Evolutionary conservation across 371 early-diverging fungal genomes (phyloP), one percentile per base, ranked within the genome.

Genomic region (Batrachochytrium dendrobatidis): DNA sequence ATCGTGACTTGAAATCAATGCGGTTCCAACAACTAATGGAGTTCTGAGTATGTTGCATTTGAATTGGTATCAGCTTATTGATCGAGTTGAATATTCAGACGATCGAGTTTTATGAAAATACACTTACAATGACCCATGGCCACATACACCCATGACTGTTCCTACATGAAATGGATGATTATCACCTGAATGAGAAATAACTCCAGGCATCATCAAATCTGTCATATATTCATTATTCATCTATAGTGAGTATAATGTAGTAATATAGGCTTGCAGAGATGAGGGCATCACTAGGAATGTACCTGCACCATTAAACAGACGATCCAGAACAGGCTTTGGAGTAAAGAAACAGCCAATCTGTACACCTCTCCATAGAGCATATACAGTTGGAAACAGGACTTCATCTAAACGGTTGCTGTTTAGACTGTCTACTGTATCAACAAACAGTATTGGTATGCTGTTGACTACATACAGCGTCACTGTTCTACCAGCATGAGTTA

Each of bases 121-220:
- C 5, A 45, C 62, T 1, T 34, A 62, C 70, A 24, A 45, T 28
- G 43, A 43, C 39, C 64, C 68, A 26, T 54, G 33, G 10, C 56
- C 58, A 26, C 33, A 43, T 26, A 73, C 59, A 12, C 54, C 66
- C 31, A 63, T 61, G 18, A 57, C 25, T 60, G 60, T 29, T 65
- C 69, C 8, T 20, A 32, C 17, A 43, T 29, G 34, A 55, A 60
- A 18, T 51, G n/a, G n/a, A n/a, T n/a, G n/a, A n/a, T n/a, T n/a
- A 18, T 63, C 63, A 3, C 32, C 63, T 6, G 33, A 30, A 0
- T 62, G 65, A 2, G 56, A 22, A n/a, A 63, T 53, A 22, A 73
- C 70, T 15, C 73, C 73, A 5, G 73, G 73, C 29, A 67, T 59
- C 73, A 73, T 73, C 52, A 73, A 56, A 62, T 73, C 73, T 58